Evolutionary conservation across 192 early-diverging fungal genomes (phyloP), one percentile per base, ranked within the genome.

Genomic region (Linnemannia zychae): DNA sequence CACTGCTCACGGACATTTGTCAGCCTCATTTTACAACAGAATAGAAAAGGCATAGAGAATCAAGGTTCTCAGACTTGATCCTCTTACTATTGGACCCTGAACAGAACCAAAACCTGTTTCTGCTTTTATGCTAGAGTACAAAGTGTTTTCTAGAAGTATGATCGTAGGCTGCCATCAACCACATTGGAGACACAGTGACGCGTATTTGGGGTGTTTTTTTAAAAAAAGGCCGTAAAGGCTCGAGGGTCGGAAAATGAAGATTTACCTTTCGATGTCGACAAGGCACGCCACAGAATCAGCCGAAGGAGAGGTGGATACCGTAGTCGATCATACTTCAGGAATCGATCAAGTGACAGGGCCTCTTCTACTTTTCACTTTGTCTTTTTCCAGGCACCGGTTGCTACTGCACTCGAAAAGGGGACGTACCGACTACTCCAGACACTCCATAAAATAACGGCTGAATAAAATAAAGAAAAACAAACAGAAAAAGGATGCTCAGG

Each of bases 1-100:
- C 28, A 63, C 28, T 63, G 57, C 57, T 63, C 57, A 63, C 57
- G 57, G 57, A 33, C 57, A 63, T 63, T 63, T 63, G 57, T 63
- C 57, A 63, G 57, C 57, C 24, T 63, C 9, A n/a, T 63, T 7
- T 44, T 9, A 44, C 9, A 9, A 9, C 40, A 44, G 9, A 44
- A 44, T 44, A 44, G 40, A 44, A 44, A 3, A 44, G 40, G 40
- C 40, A 44, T 6, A 3, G 9, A 44, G 4, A 44, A 44, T 6
- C 40, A 44, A 44, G 9, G 9, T 44, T 3, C 3, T 44, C 40
- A 31, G 28, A 63, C 57, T 63, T 63, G 57, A 63, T 63, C 57
- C 24, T 33, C 28, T 63, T 31, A 33, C 57, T 31, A 28, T 9
- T 63, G 57, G 15, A 63, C 57, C 57, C 57, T 63, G 57, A 9